These are phyloP conservation scores for Globisporangium solare DNA, from an alignment of 352 stramenopile species.

Conservation along the genomic window DNA sequence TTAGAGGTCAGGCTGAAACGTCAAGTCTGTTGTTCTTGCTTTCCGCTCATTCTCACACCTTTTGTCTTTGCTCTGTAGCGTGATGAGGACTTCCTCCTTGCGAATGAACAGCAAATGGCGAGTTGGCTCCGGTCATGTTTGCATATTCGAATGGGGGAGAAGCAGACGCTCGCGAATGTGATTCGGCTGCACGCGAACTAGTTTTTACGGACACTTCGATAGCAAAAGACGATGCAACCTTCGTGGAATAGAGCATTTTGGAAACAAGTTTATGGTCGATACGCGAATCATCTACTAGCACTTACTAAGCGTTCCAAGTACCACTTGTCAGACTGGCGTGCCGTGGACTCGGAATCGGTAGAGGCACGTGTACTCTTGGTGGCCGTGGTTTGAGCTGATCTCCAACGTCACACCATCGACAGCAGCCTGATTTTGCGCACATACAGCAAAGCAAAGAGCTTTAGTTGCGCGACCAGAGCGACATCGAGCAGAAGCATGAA, in stretches of 20 bases:
- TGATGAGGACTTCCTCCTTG: slow-evolving; percentile 43
- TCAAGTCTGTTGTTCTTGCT: not conserved
- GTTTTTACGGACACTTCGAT: not conserved
- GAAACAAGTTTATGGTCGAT: too few species aligned
- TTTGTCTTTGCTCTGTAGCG: slow-evolving; percentile 19
- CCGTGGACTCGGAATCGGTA: slow-evolving; percentile 88
- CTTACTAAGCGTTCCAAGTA: not conserved
- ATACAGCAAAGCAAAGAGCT: not conserved
- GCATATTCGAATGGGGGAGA: slow-evolving; percentile 67
- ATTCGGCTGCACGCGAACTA: slow-evolving; percentile 1
- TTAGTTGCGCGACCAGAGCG: not conserved
- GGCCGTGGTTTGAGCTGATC: slow-evolving; percentile 78
- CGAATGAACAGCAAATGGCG: slow-evolving; percentile 44
- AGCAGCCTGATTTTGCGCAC: slow-evolving; percentile 32
- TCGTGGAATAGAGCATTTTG: not conserved
- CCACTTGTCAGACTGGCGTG: slow-evolving; percentile 9
- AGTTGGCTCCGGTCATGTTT: slow-evolving; percentile 61
- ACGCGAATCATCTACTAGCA: too few species aligned
- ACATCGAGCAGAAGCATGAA: not conserved
- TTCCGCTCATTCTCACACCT: not conserved
- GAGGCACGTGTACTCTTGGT: slow-evolving; percentile 85
- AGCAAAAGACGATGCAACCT: not conserved
- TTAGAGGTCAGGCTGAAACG: slow-evolving; percentile 18
- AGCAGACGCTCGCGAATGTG: slow-evolving; percentile 29
- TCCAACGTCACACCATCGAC: slow-evolving; percentile 75